Conservation (phyloP, 352 stramenopile species). For the Blastocystis sp. region DNA sequence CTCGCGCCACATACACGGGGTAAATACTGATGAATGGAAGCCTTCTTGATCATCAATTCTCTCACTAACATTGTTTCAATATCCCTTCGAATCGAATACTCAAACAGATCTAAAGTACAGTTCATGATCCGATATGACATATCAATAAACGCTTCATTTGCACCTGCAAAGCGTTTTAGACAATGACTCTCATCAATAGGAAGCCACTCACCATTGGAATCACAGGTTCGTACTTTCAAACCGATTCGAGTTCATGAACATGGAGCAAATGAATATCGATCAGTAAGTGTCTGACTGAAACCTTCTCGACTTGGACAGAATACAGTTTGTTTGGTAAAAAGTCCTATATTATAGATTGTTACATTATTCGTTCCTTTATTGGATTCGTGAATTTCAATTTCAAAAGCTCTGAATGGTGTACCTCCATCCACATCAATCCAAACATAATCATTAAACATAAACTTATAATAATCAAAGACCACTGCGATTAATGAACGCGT, state of each 20-base stretch:
- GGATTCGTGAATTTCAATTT: too few relatives aligned
- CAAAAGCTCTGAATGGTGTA: too few relatives aligned
- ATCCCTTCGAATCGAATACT: neutral
- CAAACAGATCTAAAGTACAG: constrained; percentile 5
- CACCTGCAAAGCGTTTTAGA: neutral
- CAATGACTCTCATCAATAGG: neutral
- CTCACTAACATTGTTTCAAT: neutral
- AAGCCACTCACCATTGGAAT: too few relatives aligned
- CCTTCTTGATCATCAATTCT: constrained; percentile 12
- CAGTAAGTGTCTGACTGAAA: too few relatives aligned
- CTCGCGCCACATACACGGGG: neutral
- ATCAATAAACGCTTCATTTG: constrained; percentile 1
- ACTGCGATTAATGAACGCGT: neutral
- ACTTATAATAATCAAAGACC: neutral
- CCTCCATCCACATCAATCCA: too few relatives aligned
- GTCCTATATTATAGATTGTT: neutral
- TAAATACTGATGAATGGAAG: neutral
- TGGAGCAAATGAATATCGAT: too few relatives aligned
- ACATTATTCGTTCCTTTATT: neutral
- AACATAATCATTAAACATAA: too few relatives aligned
- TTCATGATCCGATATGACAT: neutral
- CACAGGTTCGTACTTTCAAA: too few relatives aligned
- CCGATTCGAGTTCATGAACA: too few relatives aligned
- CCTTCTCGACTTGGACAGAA: too few relatives aligned
- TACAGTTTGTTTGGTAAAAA: neutral